These are phyloP conservation scores for Cucurbita moschata DNA, from an alignment of 306 rosid genomes.

Conservation along the genomic window DNA sequence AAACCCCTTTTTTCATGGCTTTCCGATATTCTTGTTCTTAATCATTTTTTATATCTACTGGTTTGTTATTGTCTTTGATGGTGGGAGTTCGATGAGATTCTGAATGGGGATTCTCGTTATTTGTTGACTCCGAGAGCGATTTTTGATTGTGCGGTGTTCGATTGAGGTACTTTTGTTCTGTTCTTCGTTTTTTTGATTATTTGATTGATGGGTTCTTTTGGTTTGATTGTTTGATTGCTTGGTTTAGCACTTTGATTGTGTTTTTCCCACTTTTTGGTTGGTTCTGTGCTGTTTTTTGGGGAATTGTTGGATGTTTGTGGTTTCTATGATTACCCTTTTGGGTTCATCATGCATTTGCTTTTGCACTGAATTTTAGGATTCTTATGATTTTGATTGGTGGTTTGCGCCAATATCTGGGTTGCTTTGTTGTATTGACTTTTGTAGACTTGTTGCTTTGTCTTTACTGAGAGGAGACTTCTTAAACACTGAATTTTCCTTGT, in stretches of 20 bases:
- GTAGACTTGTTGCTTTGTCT: neutral
- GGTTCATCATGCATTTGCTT: conserved; percentile 1
- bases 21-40: conserved; percentile 27
- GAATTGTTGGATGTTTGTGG: neutral
- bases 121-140: conserved; percentile 25
- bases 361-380: neutral
- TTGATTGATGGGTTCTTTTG: neutral
- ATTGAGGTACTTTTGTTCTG: conserved; percentile 40
- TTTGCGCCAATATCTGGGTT: neutral
- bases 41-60: conserved; percentile 5
- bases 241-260: neutral
- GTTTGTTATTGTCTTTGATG: conserved; percentile 8
- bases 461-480: neutral
- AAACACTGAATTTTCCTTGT: neutral
- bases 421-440: neutral
- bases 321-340: neutral
- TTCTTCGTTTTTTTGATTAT: neutral
- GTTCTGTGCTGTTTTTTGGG: neutral
- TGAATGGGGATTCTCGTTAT: neutral
- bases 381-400: neutral
- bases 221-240: neutral
- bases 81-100: conserved; percentile 12
- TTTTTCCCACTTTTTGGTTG: neutral
- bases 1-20: conserved; percentile 42
- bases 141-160: conserved; percentile 42